These are phyloP conservation scores for Zizania palustris DNA, from an alignment of 202 grass and related monocot genomes.

Conservation along the genomic window DNA sequence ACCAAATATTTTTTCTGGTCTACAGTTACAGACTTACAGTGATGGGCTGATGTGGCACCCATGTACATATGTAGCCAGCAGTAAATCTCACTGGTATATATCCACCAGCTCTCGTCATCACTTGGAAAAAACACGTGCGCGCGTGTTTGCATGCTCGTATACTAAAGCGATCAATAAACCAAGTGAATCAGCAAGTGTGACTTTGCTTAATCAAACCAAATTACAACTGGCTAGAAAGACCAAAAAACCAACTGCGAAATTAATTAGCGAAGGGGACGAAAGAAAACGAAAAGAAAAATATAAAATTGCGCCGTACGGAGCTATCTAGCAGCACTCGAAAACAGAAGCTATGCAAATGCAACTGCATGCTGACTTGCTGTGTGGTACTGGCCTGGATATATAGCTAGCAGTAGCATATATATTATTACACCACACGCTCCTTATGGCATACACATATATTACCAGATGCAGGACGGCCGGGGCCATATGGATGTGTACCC, in stretches of 20 bases:
- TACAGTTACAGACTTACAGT: conserved; percentile 21
- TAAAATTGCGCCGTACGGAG: background rate
- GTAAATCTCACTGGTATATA: conserved; percentile 28
- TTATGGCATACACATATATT: conserved; percentile 19
- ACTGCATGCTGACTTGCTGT: background rate
- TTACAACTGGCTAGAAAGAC: background rate
- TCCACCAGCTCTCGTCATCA: conserved; percentile 24
- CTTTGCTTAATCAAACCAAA: conserved; percentile 21
- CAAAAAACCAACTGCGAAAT: background rate
- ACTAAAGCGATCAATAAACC: conserved; percentile 30
- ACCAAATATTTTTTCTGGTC: conserved; percentile 18
- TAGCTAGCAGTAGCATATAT: background rate
- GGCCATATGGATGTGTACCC: conserved; percentile 16
- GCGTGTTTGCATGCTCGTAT: conserved; percentile 29
- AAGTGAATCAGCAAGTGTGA: conserved; percentile 28
- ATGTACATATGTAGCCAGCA: conserved; percentile 3
- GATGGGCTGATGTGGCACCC: background rate
- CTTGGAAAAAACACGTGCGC: background rate
- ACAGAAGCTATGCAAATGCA: conserved; percentile 6
- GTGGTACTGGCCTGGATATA: background rate
- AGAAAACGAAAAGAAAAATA: background rate
- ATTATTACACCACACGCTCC: conserved; percentile 21
- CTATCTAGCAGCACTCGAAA: conserved; percentile 1
- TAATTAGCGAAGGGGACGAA: conserved; percentile 1
- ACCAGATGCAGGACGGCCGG: conserved; percentile 25